Evolutionary conservation across 176 grass and related monocot species (phyloP), one percentile per base, ranked within the genome.

Genomic region (Juncus inflexus): DNA sequence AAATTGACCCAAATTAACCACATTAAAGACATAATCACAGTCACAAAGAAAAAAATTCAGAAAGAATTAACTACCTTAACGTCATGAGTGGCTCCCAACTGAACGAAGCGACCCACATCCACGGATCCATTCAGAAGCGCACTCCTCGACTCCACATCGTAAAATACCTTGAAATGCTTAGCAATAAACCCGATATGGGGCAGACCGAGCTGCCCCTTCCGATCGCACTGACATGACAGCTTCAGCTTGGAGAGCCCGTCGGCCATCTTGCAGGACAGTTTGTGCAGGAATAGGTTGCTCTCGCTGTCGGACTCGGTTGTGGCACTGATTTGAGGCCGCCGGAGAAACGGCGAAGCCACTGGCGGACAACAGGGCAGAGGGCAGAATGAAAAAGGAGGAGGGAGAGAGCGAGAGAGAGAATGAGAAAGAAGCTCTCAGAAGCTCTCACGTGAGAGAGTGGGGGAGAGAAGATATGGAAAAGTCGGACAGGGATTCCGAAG

Each of bases 231-330:
- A 78, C 90, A 99, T 59, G 79, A 84, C n/a, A 92, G 67, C 42
- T 84, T 90, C 62, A 99, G 78, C 85, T 99, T 99, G 45, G 94
- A 84, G 58, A 92, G 85, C 0, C 75, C 83, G 1, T 84, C 88
- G 10, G 79, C 74, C 68, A 99, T 60, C 79, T 92, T 91, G 82
- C 88, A 99, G 37, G 94, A 92, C 66, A 99, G 63, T 81, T 99
- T 99, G 80, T 99, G 81, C 55, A 76, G 49, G 68, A 99, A 86
- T 12, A 80, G 8, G 55, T 73, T 70, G 63, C 68, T 79, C 37
- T 76, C 83, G 83, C 85, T 99, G 45, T 92, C 88, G 75, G 86
- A 99, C 61, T 92, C 94, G 58, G 85, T 77, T 53, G 94, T 92
- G 77, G 91, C 72, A 16, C 94, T 66, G 63, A 92, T 58, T 2